Evolutionary conservation across 371 early-diverging fungal genomes (phyloP).

Genomic region (Furculomyces boomerangus): DNA sequence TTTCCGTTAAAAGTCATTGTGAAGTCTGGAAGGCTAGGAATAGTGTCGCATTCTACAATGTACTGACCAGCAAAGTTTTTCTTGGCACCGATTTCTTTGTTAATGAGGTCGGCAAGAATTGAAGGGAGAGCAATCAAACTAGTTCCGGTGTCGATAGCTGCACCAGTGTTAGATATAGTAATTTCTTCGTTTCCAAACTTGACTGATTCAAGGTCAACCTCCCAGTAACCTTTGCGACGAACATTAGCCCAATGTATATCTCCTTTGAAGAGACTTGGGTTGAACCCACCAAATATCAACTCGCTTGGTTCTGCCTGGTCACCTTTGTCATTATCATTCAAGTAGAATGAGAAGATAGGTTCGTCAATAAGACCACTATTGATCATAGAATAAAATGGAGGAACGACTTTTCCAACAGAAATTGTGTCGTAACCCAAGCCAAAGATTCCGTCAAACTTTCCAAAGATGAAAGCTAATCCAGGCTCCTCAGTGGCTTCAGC

Average conservation of each 20-base stretch:
- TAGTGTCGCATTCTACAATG: constrained; percentile 46
- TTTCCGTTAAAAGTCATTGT: constrained; percentile 54
- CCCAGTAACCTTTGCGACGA: constrained; percentile 85
- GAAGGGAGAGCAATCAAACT: constrained; percentile 61
- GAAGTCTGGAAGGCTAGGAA: constrained; percentile 53
- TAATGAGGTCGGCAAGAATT: constrained; percentile 59
- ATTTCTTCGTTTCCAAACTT: constrained; percentile 46
- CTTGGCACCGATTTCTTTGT: constrained; percentile 68
- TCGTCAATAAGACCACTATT: constrained; percentile 51
- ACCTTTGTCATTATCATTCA: constrained; percentile 33
- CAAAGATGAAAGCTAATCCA: constrained; percentile 69
- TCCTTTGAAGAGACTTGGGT: constrained; percentile 50
- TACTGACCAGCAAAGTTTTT: constrained; percentile 82
- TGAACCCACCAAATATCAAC: constrained; percentile 64
- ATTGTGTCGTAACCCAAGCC: constrained; percentile 82
- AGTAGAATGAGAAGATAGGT: constrained; percentile 68
- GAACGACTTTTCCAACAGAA: constrained; percentile 63
- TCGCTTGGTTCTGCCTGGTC: constrained; percentile 50
- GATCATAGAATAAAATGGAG: constrained; percentile 84
- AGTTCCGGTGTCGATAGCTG: constrained; percentile 68
- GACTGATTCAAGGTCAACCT: constrained; percentile 58
- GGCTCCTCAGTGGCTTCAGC: constrained; percentile 87
- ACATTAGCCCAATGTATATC: constrained; percentile 63
- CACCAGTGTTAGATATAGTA: constrained; percentile 35
- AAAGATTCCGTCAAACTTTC: constrained; percentile 84